Base-by-base conservation (phyloP, 257 asterid genomes). In the Nicotiana otophora region DNA sequence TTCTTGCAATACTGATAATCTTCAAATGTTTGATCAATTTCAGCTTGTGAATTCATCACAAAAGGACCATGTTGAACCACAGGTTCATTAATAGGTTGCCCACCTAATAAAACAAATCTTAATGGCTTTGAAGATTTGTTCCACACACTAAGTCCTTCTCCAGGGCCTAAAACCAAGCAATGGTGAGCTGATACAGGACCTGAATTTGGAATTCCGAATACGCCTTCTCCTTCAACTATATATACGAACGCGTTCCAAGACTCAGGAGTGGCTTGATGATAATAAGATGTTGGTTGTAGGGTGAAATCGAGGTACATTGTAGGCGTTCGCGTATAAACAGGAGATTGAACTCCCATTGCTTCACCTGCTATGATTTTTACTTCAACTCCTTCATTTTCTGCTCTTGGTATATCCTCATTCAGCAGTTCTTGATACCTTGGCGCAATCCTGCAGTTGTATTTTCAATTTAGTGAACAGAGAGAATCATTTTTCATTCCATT, bases 11-110 rank as follows among this genome's bases (percentile, higher is more conserved):
- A 88, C 31, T 88, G 90, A 86, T 94, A 95, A 72, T 95, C 99
- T 63, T 95, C 95, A 30, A 92, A 89, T 11, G 99, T 89, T 86
- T 89, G 87, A 55, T 94, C 93, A 48, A 94, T 92, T 75, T 95
- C 97, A 66, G 91, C 97, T 62, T 94, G 92, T 10, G 99, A 89
- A 88, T 94, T 95, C 99, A 95, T 95, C 88, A 95, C 99, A 87
- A 95, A 95, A 10, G 99, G 99, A 72, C 99, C 99, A 63, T 92
- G 91, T 85, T 92, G 97, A 64, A 86, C 97, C 15, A 95, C 96
- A 2, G 98, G 96, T 67, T 95, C 99, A 54, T 90, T 90, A 12
- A 95, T 84, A n/a, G 99, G 99, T 84, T 91, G 85, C 36, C 99
- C 99, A 10, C 92, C 93, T 3, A 92, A 89, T 85, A 95, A 69